Base-by-base conservation (phyloP, 164 flowering plant genomes). In the Sextonia rubra region DNA sequence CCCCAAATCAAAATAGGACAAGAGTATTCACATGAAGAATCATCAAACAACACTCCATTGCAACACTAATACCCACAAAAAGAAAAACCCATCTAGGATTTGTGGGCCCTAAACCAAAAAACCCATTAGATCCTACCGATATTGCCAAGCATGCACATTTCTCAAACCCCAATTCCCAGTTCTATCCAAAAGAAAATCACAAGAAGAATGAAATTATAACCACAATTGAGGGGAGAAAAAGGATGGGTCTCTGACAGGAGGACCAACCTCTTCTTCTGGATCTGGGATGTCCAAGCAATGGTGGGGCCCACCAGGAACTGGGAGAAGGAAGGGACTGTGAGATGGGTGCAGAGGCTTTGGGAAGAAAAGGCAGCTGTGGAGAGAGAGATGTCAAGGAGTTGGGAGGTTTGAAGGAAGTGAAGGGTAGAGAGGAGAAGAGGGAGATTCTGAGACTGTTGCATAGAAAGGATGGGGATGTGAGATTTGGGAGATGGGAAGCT, bases 231-330 rank as follows among this genome's bases (percentile, higher is more conserved):
- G 1, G 44, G 11, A 6, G 8, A 37, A 37, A 12, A 63, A 14
- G 17, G 25, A 29, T 49, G 60, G 71, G 32, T 22, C 44, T 78
- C 60, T 32, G 27, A 27, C 25, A 44, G 20, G 70, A 71, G 0
- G 23, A 73, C 82, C 37, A 26, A 81, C 83, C 77, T 73, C 72
- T 69, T 52, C 58, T 20, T 52, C 58, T 52, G n/a, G 58, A 52
- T 4, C 58, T 15, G 17, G 3, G 58, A 20, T 22, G 3, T 12
- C 75, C 69, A 60, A 29, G 64, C 80, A 72, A 75, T 3, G 75
- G 20, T 17, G 74, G 68, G n/a, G 56, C 49, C 71, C 72, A 30
- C 62, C 32, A 55, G 37, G 71, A 68, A 62, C 44, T 62, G 25
- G 49, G 73, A 26, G 75, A 69, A 69, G 66, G 73, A 44, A 63